Evolutionary conservation across 208 protist genomes (phyloP).

Genomic region (Trypanosoma mega): DNA sequence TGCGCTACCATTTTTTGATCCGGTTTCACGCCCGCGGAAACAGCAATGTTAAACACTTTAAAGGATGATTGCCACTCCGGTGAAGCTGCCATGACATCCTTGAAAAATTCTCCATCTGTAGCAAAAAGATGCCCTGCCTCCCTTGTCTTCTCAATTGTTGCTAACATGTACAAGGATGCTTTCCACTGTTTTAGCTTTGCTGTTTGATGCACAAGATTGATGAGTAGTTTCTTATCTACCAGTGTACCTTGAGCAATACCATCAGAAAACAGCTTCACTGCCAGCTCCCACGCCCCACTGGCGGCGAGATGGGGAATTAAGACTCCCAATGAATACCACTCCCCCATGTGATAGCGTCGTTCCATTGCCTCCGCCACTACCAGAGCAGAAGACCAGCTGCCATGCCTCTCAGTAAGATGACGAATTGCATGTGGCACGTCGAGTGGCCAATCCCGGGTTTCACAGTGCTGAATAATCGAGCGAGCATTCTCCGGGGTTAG

Average conservation of each 20-base stretch:
- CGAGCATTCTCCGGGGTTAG: slow-evolving; percentile 51
- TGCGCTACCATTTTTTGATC: slow-evolving; percentile 55
- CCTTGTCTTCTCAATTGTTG: slow-evolving; percentile 50
- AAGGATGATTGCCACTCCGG: slow-evolving; percentile 64
- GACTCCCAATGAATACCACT: slow-evolving; percentile 74
- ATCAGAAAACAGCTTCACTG: slow-evolving; percentile 49
- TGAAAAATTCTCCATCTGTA: slow-evolving; percentile 56
- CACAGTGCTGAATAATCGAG: slow-evolving; percentile 41
- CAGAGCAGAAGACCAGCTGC: slow-evolving; percentile 66
- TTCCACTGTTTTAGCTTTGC: slow-evolving; percentile 63
- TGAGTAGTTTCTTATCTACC: slow-evolving; percentile 52
- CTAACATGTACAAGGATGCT: slow-evolving; percentile 73
- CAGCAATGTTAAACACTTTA: slow-evolving; percentile 55
- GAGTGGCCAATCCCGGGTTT: slow-evolving; percentile 38
- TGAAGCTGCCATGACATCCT: slow-evolving; percentile 55
- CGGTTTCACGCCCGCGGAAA: slow-evolving; percentile 53
- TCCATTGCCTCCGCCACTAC: slow-evolving; percentile 62
- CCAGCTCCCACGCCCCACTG: slow-evolving; percentile 48
- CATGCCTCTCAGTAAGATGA: slow-evolving; percentile 59
- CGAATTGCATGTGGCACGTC: slow-evolving; percentile 70
- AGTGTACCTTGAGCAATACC: slow-evolving; percentile 71
- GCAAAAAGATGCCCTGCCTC: slow-evolving; percentile 66
- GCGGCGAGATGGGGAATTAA: slow-evolving; percentile 76
- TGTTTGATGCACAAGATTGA: slow-evolving; percentile 59
- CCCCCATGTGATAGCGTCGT: slow-evolving; percentile 47